Base-by-base conservation (phyloP, 1,284 basidiomycete species). In the Kalmanozyma brasiliensis region DNA sequence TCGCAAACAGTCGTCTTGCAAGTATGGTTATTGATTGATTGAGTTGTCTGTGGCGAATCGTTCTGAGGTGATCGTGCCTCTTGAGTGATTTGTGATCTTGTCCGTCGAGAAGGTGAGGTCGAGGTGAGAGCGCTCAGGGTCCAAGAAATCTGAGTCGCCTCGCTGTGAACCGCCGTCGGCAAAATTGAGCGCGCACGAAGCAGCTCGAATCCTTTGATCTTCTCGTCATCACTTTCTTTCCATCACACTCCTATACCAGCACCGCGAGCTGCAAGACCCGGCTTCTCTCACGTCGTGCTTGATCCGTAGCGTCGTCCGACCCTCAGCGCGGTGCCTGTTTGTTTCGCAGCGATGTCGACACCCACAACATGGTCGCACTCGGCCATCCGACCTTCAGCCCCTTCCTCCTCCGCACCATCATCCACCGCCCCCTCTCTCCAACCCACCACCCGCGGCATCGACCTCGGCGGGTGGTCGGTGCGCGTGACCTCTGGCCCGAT, bases 401-500 rank as follows among this genome's bases (percentile, higher is more conserved):
- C 32, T 4, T 47, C 45, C 33, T 36, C 16, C 16, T n/a, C 29
- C 20, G 49, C 37, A 29, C 49, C 62, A 8, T 29, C 63, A 11
- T 45, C 52, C 1, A 52, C 52, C 22, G 49, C 59, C 2, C 53
- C 65, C 2, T 68, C 65, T 1, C 46, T 59, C 8, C 45, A 49
- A 2, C 66, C 61, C 5, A 61, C 52, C 0, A 67, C 69, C 6
- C 60, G 75, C 7, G 79, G 77, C 11, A 79, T 82, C 46, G 55
- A 60, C 8, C 65, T 80, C 1, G 67, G 62, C 20, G 67, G 69
- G 11, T 82, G 78, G 78, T 70, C 52, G n/a, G 66, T 82, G 32
- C 62, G 59, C 10, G 70, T 73, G 4, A 62, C 67, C 14, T 49
- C 53, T 22, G 79, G 80, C 3, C 73, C 76, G 32, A 82, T 82